These are phyloP conservation scores for Coelastrella sp. DNA, from an alignment of 139 green algal species.

Conservation along the genomic window DNA sequence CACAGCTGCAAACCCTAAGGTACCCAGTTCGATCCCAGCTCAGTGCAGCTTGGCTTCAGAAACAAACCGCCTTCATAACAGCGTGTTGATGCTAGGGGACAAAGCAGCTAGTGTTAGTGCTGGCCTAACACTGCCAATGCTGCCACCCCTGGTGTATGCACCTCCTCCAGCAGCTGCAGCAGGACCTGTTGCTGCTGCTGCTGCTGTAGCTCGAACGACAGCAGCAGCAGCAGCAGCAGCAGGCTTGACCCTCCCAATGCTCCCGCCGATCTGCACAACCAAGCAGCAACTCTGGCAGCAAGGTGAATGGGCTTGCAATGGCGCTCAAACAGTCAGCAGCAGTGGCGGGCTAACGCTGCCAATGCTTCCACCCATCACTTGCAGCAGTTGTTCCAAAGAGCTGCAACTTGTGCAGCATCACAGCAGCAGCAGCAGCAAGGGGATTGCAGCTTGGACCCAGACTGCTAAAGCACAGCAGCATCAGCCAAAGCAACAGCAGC, in stretches of 20 bases:
- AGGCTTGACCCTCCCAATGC: constrained; percentile 23
- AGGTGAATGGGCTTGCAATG: not conserved
- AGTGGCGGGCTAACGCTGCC: constrained; percentile 9
- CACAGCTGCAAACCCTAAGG: not conserved
- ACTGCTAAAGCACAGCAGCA: not conserved
- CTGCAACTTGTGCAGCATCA: constrained; percentile 2
- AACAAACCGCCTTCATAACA: too few species aligned
- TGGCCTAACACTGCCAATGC: constrained; percentile 29
- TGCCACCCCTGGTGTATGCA: constrained; percentile 1
- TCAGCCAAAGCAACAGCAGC: not conserved
- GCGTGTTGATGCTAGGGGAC: too few species aligned
- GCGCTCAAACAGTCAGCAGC: not conserved
- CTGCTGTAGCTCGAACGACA: not conserved
- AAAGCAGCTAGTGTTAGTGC: not conserved
- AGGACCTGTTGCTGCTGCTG: not conserved
- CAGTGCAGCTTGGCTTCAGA: not conserved
- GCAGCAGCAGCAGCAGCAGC: not conserved
- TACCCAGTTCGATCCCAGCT: not conserved
- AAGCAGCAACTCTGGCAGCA: not conserved
- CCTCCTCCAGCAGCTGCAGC: not conserved
- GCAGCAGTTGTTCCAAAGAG: not conserved
- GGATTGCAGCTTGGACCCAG: not conserved
- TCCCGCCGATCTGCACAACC: not conserved
- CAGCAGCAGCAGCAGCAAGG: constrained; percentile 10
- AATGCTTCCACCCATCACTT: constrained; percentile 26